Conservation (phyloP, 2,329 filamentous ascomycete species). For the Diplodia sapinea region DNA sequence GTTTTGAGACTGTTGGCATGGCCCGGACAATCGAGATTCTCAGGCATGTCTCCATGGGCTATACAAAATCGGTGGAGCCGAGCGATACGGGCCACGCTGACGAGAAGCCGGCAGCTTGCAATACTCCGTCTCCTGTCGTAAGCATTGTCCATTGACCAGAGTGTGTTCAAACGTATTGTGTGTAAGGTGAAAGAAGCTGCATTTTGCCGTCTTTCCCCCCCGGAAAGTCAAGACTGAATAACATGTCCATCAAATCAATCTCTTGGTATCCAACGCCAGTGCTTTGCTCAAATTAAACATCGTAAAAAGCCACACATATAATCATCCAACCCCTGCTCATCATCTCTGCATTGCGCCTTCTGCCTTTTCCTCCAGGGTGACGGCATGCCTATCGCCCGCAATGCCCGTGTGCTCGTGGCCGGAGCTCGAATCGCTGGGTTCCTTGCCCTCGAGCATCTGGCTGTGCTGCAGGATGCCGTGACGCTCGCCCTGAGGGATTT, state of each 20-base stretch:
- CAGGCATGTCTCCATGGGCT: too few relatives aligned
- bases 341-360: constrained; percentile 21
- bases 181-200: neutral
- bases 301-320: neutral
- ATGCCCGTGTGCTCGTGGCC: constrained; percentile 56
- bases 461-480: constrained; percentile 76
- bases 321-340: neutral
- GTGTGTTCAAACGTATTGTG: neutral
- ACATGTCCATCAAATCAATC: constrained; percentile 13
- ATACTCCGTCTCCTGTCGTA: too few relatives aligned
- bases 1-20: too few relatives aligned
- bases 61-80: too few relatives aligned
- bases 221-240: neutral
- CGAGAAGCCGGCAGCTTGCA: too few relatives aligned
- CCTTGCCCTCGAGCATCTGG: constrained; percentile 66
- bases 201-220: neutral
- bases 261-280: constrained; percentile 44
- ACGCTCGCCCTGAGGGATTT: constrained; percentile 67
- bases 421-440: constrained; percentile 51
- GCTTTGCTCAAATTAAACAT: constrained; percentile 34
- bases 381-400: constrained; percentile 58
- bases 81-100: too few relatives aligned
- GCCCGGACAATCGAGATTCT: too few relatives aligned
- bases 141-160: too few relatives aligned
- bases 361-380: constrained; percentile 54